Evolutionary conservation across 192 early-diverging fungal species (phyloP), one percentile per base, ranked within the genome.

Genomic region (Podila minutissima): DNA sequence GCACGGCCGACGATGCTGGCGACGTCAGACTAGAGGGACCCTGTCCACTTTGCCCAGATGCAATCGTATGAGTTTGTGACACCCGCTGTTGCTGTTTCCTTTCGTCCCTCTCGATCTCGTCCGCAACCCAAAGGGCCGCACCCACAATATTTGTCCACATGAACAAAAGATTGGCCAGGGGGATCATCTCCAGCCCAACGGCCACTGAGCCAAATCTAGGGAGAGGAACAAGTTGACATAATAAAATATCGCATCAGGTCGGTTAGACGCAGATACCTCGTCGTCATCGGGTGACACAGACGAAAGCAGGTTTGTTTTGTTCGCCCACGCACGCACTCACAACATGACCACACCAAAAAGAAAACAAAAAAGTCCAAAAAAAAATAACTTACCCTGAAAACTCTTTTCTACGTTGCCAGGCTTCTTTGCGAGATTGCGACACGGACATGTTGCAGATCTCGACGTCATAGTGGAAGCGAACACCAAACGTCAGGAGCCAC

Each of bases 91-190:
- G 58, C 38, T 70, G 67, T n/a, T 38, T 59, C 8, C 68, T 61
- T 26, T 76, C 74, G 19, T 69, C 63, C 33, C 53, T 65, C 37
- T 76, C 74, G 65, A 76, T 76, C 58, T 76, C 74, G 58, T 76
- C 74, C 26, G 74, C 74, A 3, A 76, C 74, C 74, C 74, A 76
- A 3, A 76, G 24, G 31, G 74, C 74, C n/a, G 67, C 69, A 7
- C 90, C 90, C 1, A 93, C 86, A 66, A 89, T 84, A 55, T 93
- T 93, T 11, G 92, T 93, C 85, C 91, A 92, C 82, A 90, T 85
- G 50, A 93, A 93, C 2, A 93, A 11, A 28, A 89, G 62, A 50
- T 88, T 87, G 26, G 89, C 82, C 7, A 93, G 33, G n/a, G 92
- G 92, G 1, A 93, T 75, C 50, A 93, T 71, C 55, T 93, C 87